These are phyloP conservation scores for Acaromyces ingoldii DNA, from an alignment of 1,284 basidiomycete species.

Conservation along the genomic window DNA sequence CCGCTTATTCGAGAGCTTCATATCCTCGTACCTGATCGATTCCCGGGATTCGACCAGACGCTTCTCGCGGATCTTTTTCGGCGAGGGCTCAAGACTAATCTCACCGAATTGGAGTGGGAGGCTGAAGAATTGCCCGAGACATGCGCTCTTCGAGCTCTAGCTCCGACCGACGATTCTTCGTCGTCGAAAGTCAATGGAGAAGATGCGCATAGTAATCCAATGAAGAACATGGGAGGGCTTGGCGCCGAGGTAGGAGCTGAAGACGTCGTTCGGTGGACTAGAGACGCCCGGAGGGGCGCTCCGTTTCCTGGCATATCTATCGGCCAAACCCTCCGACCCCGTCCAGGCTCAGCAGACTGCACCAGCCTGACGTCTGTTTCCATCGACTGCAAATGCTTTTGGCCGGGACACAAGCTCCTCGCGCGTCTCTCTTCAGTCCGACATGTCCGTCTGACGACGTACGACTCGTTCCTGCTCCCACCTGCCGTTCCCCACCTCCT, in stretches of 20 bases:
- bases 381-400: slow-evolving; percentile 1
- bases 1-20: neutral
- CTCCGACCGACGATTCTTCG: neutral
- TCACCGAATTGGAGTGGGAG: slow-evolving; percentile 1
- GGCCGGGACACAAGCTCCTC: neutral
- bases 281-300: neutral
- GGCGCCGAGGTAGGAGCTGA: neutral
- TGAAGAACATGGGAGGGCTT: neutral
- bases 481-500: slow-evolving; percentile 11
- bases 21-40: slow-evolving; percentile 4
- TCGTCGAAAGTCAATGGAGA: too few species aligned
- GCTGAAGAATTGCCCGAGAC: slow-evolving; percentile 4
- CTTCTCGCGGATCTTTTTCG: slow-evolving; percentile 1
- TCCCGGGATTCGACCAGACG: slow-evolving; percentile 5
- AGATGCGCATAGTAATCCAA: too few species aligned
- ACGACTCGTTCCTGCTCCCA: slow-evolving; percentile 13
- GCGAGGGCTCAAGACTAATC: slow-evolving; percentile 2
- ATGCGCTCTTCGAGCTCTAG: neutral
- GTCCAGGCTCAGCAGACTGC: neutral
- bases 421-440: neutral
- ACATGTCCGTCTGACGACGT: slow-evolving; percentile 11
- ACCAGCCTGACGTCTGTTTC: neutral
- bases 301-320: neutral
- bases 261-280: slow-evolving; percentile 1
- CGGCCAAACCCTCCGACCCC: neutral